A percentile compares a stretch with the other conserved stretches of the same genome.
Evolutionary conservation across 208 protist genomes (phyloP).

Genomic region (Wallacemonas sp.): DNA sequence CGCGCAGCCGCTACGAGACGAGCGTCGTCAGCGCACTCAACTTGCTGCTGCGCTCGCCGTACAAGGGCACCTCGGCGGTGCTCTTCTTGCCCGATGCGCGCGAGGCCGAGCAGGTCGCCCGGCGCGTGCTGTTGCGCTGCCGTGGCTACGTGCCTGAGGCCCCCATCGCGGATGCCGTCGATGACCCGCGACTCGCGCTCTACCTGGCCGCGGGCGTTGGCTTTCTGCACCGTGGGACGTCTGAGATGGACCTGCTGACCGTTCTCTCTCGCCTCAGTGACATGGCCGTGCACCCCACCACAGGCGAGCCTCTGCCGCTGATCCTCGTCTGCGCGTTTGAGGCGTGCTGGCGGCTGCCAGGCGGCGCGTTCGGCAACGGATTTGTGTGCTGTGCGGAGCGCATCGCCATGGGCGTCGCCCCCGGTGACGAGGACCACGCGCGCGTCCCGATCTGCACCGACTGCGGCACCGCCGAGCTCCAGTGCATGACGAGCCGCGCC

Average conservation of each 20-base stretch:
- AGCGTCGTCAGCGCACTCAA: slow-evolving; percentile 52
- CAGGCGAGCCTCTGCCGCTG: slow-evolving; percentile 52
- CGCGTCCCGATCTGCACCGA: slow-evolving; percentile 28
- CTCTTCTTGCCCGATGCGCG: slow-evolving; percentile 70
- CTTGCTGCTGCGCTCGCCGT: slow-evolving; percentile 53
- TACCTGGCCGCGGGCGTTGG: slow-evolving; percentile 72
- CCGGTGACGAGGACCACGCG: background rate
- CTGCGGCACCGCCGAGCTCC: slow-evolving; percentile 61
- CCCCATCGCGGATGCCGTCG: slow-evolving; percentile 18
- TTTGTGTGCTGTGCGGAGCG: slow-evolving; percentile 80
- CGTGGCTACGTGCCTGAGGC: slow-evolving; percentile 61
- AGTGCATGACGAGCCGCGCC: slow-evolving; percentile 80
- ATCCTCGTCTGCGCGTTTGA: slow-evolving; percentile 81
- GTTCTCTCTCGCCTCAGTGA: slow-evolving; percentile 58
- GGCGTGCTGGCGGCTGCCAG: slow-evolving; percentile 76
- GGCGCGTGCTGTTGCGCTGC: slow-evolving; percentile 74
- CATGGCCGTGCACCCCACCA: slow-evolving; percentile 50
- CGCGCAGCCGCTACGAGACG: slow-evolving; percentile 68
- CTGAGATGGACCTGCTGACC: slow-evolving; percentile 55
- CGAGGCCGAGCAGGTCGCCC: slow-evolving; percentile 65
- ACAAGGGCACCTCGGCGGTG: slow-evolving; percentile 54
- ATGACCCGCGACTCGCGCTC: slow-evolving; percentile 56
- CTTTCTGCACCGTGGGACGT: slow-evolving; percentile 74
- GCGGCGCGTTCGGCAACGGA: slow-evolving; percentile 61
- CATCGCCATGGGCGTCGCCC: slow-evolving; percentile 7